phyloP scores from a whole-genome alignment of 169 alveolate species.

The Theileria orientalis region DNA sequence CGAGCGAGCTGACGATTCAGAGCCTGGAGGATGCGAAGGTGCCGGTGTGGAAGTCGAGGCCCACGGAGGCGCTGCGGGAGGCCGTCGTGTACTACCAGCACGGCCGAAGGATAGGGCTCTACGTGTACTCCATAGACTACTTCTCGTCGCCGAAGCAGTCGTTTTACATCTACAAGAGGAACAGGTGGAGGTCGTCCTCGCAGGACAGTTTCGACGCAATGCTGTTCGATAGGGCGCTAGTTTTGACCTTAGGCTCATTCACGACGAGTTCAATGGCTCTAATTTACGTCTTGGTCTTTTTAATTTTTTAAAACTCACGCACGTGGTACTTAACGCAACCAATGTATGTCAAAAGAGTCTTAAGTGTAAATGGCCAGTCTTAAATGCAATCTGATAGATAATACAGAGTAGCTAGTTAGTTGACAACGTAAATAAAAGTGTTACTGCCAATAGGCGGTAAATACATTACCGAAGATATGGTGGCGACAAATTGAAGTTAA shows the following conservation, averaged over 20 bases:
- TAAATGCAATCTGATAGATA: too few relatives aligned
- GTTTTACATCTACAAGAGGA: background rate
- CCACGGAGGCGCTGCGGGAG: constrained; percentile 15
- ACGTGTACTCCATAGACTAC: constrained; percentile 7
- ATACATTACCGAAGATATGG: too few relatives aligned
- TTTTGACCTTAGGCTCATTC: background rate
- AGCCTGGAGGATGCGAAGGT: background rate
- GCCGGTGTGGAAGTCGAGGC: background rate
- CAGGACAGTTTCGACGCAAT: background rate
- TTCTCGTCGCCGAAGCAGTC: constrained; percentile 3
- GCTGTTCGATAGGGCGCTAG: background rate
- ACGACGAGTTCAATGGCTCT: background rate
- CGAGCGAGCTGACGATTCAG: constrained; percentile 1
- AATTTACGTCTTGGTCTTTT: too few relatives aligned
- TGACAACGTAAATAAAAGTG: too few relatives aligned
- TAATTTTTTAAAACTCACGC: too few relatives aligned
- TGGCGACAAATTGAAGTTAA: too few relatives aligned
- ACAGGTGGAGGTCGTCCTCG: background rate
- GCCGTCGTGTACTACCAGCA: background rate
- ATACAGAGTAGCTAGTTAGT: too few relatives aligned
- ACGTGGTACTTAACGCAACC: background rate
- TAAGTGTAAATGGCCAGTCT: too few relatives aligned
- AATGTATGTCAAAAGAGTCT: too few relatives aligned
- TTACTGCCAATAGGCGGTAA: too few relatives aligned
- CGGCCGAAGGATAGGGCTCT: background rate